phyloP scores from a whole-genome alignment of 768 basidiomycete species.

The Leccinum boreale region DNA sequence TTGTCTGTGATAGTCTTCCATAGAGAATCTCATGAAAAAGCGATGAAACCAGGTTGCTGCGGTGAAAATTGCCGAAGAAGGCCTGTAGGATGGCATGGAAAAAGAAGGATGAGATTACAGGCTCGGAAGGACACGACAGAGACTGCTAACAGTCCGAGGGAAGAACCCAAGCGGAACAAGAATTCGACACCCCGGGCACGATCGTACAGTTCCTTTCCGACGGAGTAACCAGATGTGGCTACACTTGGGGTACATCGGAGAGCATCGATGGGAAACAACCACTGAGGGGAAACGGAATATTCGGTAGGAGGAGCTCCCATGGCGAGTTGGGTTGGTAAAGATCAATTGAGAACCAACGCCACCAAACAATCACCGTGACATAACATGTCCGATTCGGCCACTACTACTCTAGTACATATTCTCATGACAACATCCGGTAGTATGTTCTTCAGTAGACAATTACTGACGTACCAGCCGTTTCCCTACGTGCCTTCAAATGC shows the following conservation, averaged over 20 bases:
- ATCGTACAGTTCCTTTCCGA: conserved; percentile 73
- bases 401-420: background rate
- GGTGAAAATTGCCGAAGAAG: conserved; percentile 78
- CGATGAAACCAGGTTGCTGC: conserved; percentile 90
- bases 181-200: conserved; percentile 82
- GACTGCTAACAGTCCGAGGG: conserved; percentile 65
- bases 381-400: conserved; percentile 9
- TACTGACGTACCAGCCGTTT: conserved; percentile 12
- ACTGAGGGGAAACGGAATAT: conserved; percentile 46
- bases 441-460: conserved; percentile 3
- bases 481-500: background rate
- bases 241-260: conserved; percentile 58
- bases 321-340: conserved; percentile 3
- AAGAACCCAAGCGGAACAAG: conserved; percentile 76
- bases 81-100: conserved; percentile 41
- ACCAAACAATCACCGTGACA: conserved; percentile 22
- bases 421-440: background rate
- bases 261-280: conserved; percentile 65
- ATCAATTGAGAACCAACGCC: conserved; percentile 16
- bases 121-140: conserved; percentile 5
- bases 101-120: conserved; percentile 11
- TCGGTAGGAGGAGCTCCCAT: conserved; percentile 26
- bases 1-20: conserved; percentile 83
- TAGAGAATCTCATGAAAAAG: conserved; percentile 84
- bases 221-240: conserved; percentile 40